Evolutionary conservation across 495 filamentous ascomycete genomes (phyloP), one percentile per base, ranked within the genome.

Genomic region (Xylona heveae): DNA sequence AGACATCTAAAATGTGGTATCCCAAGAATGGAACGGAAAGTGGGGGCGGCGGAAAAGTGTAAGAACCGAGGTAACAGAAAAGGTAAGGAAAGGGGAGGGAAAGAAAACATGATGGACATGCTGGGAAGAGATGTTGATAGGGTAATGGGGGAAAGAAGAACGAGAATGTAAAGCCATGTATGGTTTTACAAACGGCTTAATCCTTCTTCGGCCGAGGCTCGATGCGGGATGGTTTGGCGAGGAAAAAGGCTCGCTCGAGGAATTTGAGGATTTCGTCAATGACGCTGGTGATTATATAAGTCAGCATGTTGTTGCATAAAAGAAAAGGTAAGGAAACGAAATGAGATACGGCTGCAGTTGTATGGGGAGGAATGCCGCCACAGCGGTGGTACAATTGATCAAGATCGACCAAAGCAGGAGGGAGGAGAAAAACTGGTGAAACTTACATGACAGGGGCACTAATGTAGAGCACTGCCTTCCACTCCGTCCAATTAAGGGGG

Each of bases 381-480:
- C n/a, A n/a, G n/a, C n/a, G n/a, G n/a, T n/a, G n/a, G n/a, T n/a
- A n/a, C n/a, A n/a, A n/a, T n/a, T n/a, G n/a, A n/a, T n/a, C n/a
- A n/a, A 1, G 3, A 26, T 2, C 24, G 1, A 26, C 35, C n/a
- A 4, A 19, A 31, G 9, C n/a, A 37, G 14, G 14, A 28, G 33
- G 36, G 15, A 21, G 27, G n/a, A 14, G n/a, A 16, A 16, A 37
- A 20, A 28, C 23, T 16, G 15, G 27, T 26, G 28, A 25, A 38
- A 65, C 81, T 78, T 66, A 90, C 78, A 99, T 79, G 26, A 99
- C 85, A 27, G 90, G 90, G 24, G 71, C 66, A 53, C 81, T 91
- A 46, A 95, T 92, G 17, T 64, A 54, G 35, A 94, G 38, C 28
- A 99, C 90, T 3, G 85, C 85, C 53, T 84, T 64, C 90, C 90